A percentile compares a stretch with the other conserved stretches of the same genome.
Conservation (phyloP, 192 early-diverging fungal species). For the Coemansia sp. region DNA sequence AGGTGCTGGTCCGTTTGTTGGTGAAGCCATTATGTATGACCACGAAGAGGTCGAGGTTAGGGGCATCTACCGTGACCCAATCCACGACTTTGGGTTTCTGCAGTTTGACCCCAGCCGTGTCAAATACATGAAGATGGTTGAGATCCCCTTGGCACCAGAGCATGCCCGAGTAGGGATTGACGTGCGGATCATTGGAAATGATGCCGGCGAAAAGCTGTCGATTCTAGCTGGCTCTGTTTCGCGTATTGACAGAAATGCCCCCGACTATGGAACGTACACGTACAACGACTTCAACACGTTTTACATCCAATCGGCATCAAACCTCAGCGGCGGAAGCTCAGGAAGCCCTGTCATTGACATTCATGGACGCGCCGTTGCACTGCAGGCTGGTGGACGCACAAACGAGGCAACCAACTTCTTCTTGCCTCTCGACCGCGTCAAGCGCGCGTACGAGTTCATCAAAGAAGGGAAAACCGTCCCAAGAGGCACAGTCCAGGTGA, state of each 20-base stretch:
- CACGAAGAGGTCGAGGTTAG: constrained; percentile 73
- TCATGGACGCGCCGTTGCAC: constrained; percentile 71
- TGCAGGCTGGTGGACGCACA: constrained; percentile 71
- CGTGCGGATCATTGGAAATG: constrained; percentile 76
- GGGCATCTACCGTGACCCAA: constrained; percentile 76
- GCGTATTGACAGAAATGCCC: constrained; percentile 71
- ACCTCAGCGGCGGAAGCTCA: constrained; percentile 74
- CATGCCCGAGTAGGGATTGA: constrained; percentile 73
- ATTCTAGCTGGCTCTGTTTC: constrained; percentile 75
- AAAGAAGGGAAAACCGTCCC: constrained; percentile 60
- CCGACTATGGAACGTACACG: constrained; percentile 66
- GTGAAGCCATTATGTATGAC: constrained; percentile 72
- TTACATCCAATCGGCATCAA: constrained; percentile 75
- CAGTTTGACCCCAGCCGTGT: constrained; percentile 69
- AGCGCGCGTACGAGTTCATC: constrained; percentile 63
- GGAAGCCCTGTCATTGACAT: constrained; percentile 80
- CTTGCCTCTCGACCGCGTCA: constrained; percentile 73
- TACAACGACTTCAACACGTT: constrained; percentile 85
- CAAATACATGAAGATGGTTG: constrained; percentile 67
- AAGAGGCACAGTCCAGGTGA: constrained; percentile 76
- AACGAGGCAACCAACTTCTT: constrained; percentile 73
- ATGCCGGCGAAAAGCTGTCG: constrained; percentile 79
- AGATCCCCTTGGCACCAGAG: constrained; percentile 70
- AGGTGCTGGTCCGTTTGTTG: constrained; percentile 69
- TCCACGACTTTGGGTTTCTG: constrained; percentile 85